Evolutionary conservation across 1,139 yeast genomes (phyloP).

Genomic region (Candida sp.): DNA sequence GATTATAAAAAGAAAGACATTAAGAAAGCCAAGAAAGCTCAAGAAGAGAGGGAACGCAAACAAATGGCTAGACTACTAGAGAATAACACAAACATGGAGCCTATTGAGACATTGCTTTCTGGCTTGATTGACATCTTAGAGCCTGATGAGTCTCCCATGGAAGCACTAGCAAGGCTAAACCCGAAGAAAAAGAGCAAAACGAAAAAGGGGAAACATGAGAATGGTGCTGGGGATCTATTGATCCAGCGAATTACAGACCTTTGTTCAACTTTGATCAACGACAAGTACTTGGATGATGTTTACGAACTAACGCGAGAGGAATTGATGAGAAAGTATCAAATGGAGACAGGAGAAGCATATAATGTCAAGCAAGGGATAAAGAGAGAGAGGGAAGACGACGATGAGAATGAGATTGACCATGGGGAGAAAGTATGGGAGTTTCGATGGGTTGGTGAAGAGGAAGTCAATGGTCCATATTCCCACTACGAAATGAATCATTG

Average conservation of each 20-base stretch:
- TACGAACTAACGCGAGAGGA: constrained; percentile 67
- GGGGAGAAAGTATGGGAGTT: constrained; percentile 60
- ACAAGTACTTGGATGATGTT: constrained; percentile 42
- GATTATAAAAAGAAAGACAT: constrained; percentile 52
- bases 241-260: constrained; percentile 46
- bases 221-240: background rate
- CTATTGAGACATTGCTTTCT: constrained; percentile 30
- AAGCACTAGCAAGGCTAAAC: constrained; percentile 55
- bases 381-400: constrained; percentile 16
- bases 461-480: constrained; percentile 65
- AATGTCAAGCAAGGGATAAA: constrained; percentile 23
- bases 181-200: constrained; percentile 24
- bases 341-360: constrained; percentile 52
- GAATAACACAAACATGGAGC: constrained; percentile 8
- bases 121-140: constrained; percentile 48
- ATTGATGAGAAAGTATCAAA: constrained; percentile 53
- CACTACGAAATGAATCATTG: constrained; percentile 61
- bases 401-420: constrained; percentile 17
- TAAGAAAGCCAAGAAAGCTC: constrained; percentile 47
- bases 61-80: constrained; percentile 12
- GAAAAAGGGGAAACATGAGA: constrained; percentile 6
- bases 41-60: constrained; percentile 26
- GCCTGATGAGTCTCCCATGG: constrained; percentile 69
- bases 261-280: constrained; percentile 48
- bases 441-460: constrained; percentile 55